Evolutionary conservation across 768 basidiomycete genomes (phyloP).

Genomic region (Boletellus emodensis): DNA sequence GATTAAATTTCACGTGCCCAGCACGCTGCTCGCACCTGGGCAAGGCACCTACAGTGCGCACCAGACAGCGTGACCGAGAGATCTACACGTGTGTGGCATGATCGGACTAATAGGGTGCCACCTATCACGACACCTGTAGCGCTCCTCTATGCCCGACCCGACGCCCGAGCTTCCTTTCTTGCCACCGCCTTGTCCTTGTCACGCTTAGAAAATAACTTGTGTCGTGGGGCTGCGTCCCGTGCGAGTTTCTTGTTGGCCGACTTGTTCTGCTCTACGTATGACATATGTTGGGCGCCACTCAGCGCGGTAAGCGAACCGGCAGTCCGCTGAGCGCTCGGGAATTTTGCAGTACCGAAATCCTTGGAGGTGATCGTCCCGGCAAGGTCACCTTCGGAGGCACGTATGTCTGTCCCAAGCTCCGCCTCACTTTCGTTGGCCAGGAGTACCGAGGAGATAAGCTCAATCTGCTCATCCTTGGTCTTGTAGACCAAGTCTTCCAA

Average conservation of each 20-base stretch:
- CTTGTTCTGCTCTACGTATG: conserved; percentile 89
- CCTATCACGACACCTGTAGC: conserved; percentile 10
- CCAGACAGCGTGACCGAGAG: conserved; percentile 14
- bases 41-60: conserved; percentile 12
- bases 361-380: conserved; percentile 84
- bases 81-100: conserved; percentile 8
- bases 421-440: conserved; percentile 88
- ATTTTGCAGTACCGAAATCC: conserved; percentile 69
- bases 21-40: conserved; percentile 23
- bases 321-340: conserved; percentile 69
- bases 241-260: conserved; percentile 81
- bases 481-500: conserved; percentile 89
- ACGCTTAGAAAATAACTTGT: conserved; percentile 80
- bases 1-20: conserved; percentile 28
- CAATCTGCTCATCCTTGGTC: conserved; percentile 90
- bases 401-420: conserved; percentile 81
- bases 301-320: conserved; percentile 79
- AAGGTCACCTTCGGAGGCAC: conserved; percentile 78
- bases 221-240: conserved; percentile 48
- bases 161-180: conserved; percentile 40
- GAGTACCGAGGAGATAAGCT: conserved; percentile 89
- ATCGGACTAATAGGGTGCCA: conserved; percentile 13
- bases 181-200: conserved; percentile 67
- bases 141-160: conserved; percentile 25
- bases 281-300: conserved; percentile 89